These are phyloP conservation scores for Penicillium sp. DNA, from an alignment of 2,329 filamentous ascomycete species.

Conservation along the genomic window DNA sequence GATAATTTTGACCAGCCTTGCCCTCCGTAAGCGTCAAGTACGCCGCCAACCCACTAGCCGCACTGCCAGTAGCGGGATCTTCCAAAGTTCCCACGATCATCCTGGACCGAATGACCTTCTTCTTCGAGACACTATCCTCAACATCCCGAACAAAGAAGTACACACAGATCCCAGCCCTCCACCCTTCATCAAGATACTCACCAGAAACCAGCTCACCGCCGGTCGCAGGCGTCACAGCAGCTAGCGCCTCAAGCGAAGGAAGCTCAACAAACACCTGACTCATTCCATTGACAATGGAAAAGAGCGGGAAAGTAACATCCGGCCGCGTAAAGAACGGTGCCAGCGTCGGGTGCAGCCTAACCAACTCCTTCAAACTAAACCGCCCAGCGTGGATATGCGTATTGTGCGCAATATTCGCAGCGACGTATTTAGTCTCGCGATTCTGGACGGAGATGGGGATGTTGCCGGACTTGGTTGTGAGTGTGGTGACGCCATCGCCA, in stretches of 20 bases:
- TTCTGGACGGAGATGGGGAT: conserved; percentile 46
- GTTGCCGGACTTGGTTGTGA: conserved; percentile 59
- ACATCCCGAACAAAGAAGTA: conserved; percentile 41
- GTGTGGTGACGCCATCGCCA: conserved; percentile 26
- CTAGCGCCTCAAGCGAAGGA: conserved; percentile 59
- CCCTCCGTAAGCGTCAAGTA: conserved; percentile 54
- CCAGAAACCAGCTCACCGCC: conserved; percentile 27
- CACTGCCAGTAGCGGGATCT: conserved; percentile 53
- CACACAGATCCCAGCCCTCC: conserved; percentile 30
- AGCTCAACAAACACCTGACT: conserved; percentile 65
- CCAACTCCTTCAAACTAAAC: conserved; percentile 26
- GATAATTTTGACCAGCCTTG: conserved; percentile 27
- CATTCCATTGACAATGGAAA: conserved; percentile 45
- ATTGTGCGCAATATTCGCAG: conserved; percentile 39
- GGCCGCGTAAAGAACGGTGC: conserved; percentile 18
- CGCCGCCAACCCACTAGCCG: conserved; percentile 57
- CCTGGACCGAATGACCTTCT: conserved; percentile 35
- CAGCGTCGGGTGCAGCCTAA: conserved; percentile 31
- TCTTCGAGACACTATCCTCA: conserved; percentile 59
- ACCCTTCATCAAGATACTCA: conserved; percentile 36
- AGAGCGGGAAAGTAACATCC: conserved; percentile 29
- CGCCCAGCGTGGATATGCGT: conserved; percentile 35
- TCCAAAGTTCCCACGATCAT: conserved; percentile 32
- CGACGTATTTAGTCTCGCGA: conserved; percentile 21
- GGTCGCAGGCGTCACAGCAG: conserved; percentile 28